Evolutionary conservation across 345 rosid genomes (phyloP).

Genomic region (Carallia brachiata): DNA sequence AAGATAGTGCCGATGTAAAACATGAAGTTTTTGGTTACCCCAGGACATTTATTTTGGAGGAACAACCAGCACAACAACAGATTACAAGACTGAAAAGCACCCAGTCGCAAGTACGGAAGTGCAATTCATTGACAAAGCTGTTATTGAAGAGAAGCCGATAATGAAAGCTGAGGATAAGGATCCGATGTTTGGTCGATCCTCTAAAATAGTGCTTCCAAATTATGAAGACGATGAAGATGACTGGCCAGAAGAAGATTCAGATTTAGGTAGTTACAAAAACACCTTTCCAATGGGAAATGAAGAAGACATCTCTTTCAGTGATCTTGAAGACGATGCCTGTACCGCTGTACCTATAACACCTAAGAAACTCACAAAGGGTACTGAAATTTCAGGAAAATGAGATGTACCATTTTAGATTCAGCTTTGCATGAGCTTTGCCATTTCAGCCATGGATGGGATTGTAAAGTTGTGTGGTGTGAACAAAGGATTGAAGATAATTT

Average conservation of each 20-base stretch:
- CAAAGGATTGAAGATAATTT: conserved; percentile 1
- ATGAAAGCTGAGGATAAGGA: conserved; percentile 34
- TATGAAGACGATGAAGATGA: conserved; percentile 29
- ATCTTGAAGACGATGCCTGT: conserved; percentile 30
- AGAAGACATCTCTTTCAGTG: conserved; percentile 35
- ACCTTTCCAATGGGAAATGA: conserved; percentile 21
- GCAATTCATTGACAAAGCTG: conserved; percentile 26
- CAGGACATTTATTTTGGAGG: conserved; percentile 18
- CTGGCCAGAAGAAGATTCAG: conserved; percentile 32
- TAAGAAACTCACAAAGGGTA: conserved; percentile 28
- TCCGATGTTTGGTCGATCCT: conserved; percentile 21
- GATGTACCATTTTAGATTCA: not conserved
- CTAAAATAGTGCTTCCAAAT: conserved; percentile 8
- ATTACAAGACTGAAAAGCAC: conserved; percentile 22
- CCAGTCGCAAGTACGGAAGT: conserved; percentile 14
- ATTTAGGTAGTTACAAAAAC: conserved; percentile 24
- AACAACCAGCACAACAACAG: conserved; percentile 1
- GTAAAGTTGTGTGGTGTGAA: not conserved
- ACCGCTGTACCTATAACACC: conserved; percentile 24
- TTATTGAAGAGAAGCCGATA: conserved; percentile 23
- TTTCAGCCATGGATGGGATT: conserved; percentile 11
- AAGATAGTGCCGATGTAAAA: conserved; percentile 14
- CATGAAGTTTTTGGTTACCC: conserved; percentile 25
- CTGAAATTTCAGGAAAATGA: conserved; percentile 16
- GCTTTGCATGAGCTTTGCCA: conserved; percentile 26